These are phyloP conservation scores for Calamus simplicifolius DNA, from an alignment of 176 grass and related monocot species.

Conservation along the genomic window DNA sequence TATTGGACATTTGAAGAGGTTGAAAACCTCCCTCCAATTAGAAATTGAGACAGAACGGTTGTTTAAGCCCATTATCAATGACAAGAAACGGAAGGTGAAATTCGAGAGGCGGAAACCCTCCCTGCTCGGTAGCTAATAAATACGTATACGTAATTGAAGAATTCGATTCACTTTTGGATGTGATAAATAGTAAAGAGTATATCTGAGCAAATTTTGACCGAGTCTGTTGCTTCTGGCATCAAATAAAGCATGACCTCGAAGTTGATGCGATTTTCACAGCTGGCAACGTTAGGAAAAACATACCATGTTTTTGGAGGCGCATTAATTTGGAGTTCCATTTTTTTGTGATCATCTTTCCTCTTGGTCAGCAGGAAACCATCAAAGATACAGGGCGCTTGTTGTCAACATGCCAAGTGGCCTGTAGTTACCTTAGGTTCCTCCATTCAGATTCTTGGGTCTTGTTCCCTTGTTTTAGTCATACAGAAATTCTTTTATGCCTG, in stretches of 20 bases:
- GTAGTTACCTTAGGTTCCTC: conserved; percentile 20
- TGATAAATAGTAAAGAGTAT: neutral
- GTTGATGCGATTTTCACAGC: conserved; percentile 13
- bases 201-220: neutral
- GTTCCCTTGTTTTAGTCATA: neutral
- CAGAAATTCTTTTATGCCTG: neutral
- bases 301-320: conserved; percentile 39
- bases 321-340: conserved; percentile 1
- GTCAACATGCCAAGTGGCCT: conserved; percentile 15
- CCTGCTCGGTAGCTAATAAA: conserved; percentile 42
- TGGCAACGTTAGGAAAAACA: conserved; percentile 8
- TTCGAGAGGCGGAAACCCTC: conserved; percentile 35
- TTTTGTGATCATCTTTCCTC: conserved; percentile 13
- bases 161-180: neutral
- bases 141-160: neutral
- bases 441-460: no score
- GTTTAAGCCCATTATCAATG: conserved; percentile 42
- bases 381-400: conserved; percentile 9
- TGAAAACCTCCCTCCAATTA: conserved; percentile 46
- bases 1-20: conserved; percentile 43
- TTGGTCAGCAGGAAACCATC: conserved; percentile 3
- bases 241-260: conserved; percentile 3
- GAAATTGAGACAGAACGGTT: conserved; percentile 37
- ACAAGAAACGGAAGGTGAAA: conserved; percentile 58
- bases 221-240: neutral